Percentiles rank a stretch among this genome's conserved stretches.
phyloP scores from a whole-genome alignment of 495 filamentous ascomycete genomes.

The Hyaloscypha bicolor region DNA sequence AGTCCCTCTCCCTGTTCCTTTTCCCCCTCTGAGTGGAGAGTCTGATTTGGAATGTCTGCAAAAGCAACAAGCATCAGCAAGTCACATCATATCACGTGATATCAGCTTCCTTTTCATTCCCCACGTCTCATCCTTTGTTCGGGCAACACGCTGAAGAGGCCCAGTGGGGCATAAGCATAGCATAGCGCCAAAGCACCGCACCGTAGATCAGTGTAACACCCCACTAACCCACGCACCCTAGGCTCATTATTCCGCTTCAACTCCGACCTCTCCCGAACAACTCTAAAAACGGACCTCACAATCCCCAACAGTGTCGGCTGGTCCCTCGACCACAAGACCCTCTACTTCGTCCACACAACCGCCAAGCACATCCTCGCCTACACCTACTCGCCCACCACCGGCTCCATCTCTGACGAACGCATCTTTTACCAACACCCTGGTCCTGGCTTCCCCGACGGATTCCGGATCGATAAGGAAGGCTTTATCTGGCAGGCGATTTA shows the following conservation, averaged over 20 bases:
- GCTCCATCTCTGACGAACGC: slow-evolving; percentile 65
- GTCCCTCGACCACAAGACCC: slow-evolving; percentile 67
- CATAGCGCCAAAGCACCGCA: too few relatives aligned
- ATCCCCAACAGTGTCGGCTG: slow-evolving; percentile 89
- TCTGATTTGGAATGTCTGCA: background rate
- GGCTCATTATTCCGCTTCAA: slow-evolving; percentile 33
- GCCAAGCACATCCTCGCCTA: slow-evolving; percentile 72
- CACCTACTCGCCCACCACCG: slow-evolving; percentile 67
- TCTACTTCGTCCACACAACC: slow-evolving; percentile 84
- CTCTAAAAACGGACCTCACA: slow-evolving; percentile 47
- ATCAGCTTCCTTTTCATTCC: background rate
- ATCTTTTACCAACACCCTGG: slow-evolving; percentile 67
- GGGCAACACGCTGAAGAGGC: background rate
- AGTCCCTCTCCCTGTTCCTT: background rate
- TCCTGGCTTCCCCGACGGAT: slow-evolving; percentile 70
- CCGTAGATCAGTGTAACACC: background rate
- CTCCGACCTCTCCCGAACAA: slow-evolving; percentile 31
- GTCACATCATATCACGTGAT: slow-evolving; percentile 10
- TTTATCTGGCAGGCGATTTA: slow-evolving; percentile 81
- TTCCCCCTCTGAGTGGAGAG: background rate
- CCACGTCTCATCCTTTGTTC: background rate
- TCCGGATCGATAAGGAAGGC: slow-evolving; percentile 70
- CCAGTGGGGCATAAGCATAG: background rate
- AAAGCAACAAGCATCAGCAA: background rate
- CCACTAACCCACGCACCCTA: background rate